A percentile compares a stretch with the other conserved stretches of the same genome.
Conservation (phyloP, 257 asterid genomes). For the Mentha longifolia region DNA sequence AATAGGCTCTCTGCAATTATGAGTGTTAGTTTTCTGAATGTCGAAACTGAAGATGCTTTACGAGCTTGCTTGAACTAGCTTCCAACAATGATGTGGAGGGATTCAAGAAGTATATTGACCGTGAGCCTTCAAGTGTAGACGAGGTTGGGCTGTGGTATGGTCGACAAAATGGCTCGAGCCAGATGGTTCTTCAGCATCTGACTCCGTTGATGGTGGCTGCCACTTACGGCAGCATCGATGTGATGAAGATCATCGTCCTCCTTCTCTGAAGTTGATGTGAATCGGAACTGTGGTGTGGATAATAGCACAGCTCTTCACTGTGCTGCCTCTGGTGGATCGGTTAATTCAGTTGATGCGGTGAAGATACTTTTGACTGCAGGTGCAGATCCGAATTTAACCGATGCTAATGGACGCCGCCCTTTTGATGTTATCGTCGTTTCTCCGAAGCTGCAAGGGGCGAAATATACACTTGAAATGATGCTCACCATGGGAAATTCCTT, state of each 20-base stretch:
- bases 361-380: conserved; percentile 68
- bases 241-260: conserved; percentile 60
- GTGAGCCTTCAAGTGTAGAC: conserved; percentile 48
- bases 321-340: conserved; percentile 82
- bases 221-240: conserved; percentile 75
- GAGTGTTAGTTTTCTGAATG: conserved; percentile 48
- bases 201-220: conserved; percentile 91
- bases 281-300: conserved; percentile 59
- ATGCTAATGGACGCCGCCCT: conserved; percentile 68
- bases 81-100: conserved; percentile 73
- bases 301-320: conserved; percentile 78
- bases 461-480: conserved; percentile 55
- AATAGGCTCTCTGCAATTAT: conserved; percentile 31
- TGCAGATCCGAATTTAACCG: conserved; percentile 60
- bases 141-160: conserved; percentile 84
- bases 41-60: conserved; percentile 57
- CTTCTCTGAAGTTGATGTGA: conserved; percentile 66
- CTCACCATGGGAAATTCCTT: conserved; percentile 45
- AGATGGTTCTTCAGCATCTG: conserved; percentile 74
- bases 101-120: conserved; percentile 44
- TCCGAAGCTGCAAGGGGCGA: conserved; percentile 48
- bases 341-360: conserved; percentile 48
- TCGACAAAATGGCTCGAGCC: conserved; percentile 67
- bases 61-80: conserved; percentile 75
- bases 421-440: conserved; percentile 52